Evolutionary conservation across 1,139 yeast species (phyloP).

Genomic region (Blastobotrys malaysiensis): DNA sequence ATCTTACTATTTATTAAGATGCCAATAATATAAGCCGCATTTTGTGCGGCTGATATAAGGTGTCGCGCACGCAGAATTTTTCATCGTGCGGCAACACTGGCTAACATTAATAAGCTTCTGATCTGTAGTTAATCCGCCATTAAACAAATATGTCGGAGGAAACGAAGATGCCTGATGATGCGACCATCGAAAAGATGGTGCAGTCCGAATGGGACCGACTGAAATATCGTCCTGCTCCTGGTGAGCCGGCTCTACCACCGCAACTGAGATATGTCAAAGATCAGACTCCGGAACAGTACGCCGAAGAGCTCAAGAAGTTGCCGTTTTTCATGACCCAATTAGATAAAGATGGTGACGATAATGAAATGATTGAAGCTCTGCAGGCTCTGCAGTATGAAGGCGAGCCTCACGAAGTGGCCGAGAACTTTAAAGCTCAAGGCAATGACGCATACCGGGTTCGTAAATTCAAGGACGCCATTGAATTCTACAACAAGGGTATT

Average conservation of each 20-base stretch:
- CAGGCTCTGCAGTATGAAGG: slow-evolving; percentile 93
- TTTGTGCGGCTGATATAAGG: not conserved
- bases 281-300: slow-evolving; percentile 62
- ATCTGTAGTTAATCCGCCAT: not conserved
- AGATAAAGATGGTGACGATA: slow-evolving; percentile 71
- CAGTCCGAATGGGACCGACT: slow-evolving; percentile 9
- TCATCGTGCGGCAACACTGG: not conserved
- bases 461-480: slow-evolving; percentile 69
- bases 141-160: not conserved
- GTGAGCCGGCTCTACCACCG: slow-evolving; percentile 75
- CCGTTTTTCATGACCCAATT: slow-evolving; percentile 94
- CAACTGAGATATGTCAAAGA: slow-evolving; percentile 50
- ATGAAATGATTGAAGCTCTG: slow-evolving; percentile 81
- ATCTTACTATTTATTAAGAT: too few species aligned
- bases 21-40: too few species aligned
- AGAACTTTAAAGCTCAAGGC: slow-evolving; percentile 87
- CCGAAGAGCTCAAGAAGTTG: slow-evolving; percentile 70
- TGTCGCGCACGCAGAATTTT: not conserved
- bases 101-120: not conserved
- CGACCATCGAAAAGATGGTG: not conserved
- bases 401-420: slow-evolving; percentile 87
- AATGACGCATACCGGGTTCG: slow-evolving; percentile 74
- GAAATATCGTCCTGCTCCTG: slow-evolving; percentile 4
- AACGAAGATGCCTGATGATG: not conserved
- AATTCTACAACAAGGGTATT: slow-evolving; percentile 73